Base-by-base conservation (phyloP, 495 filamentous ascomycete genomes). In the Lophium mytilinum region DNA sequence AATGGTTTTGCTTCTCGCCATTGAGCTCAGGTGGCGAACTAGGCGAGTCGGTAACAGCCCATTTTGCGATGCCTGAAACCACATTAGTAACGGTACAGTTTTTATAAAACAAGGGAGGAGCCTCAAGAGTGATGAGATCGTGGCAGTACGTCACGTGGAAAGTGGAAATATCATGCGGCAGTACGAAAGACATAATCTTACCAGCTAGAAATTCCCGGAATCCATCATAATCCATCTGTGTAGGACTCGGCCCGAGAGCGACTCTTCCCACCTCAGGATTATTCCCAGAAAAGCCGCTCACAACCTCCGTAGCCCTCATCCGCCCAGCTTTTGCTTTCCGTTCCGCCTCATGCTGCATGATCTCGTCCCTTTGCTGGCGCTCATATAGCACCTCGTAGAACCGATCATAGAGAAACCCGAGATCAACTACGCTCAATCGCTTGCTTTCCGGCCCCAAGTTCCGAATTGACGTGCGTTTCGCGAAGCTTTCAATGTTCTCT, bases 381-480 rank as follows among this genome's bases (percentile, higher is more conserved):
- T 96, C 91, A 64, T 98, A 97, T 15, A 98, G 68, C 0, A 92
- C 82, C 6, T 83, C 82, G 62, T 95, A 96, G 67, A 96, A 98
- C 42, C 89, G 82, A 67, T 98, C 93, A 61, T 98, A 98, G 11
- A 96, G 76, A 17, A 85, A 84, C 24, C 87, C 85, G 1, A 98
- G 78, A 66, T 98, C 94, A 34, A 92, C 88, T 17, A 84, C 74
- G 66, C 80, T 88, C 35, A 98, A 74, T 46, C 86, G 80, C 70
- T 96, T 97, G 73, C 89, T 95, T 55, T 97, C 93, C 3, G 91
- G 92, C 0, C 93, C 93, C 35, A 98, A 83, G 59, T 98, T 98
- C 18, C 93, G 79, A 55, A 98, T 95, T 14, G 90, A 92, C 3
- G 93, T 98, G 56, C 93, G 84, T 68, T 96, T 98, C 33, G 94